Percentiles rank a stretch among this genome's conserved stretches.
Evolutionary conservation across 2,329 filamentous ascomycete species (phyloP).

Genomic region (Ophiostoma perfectum): DNA sequence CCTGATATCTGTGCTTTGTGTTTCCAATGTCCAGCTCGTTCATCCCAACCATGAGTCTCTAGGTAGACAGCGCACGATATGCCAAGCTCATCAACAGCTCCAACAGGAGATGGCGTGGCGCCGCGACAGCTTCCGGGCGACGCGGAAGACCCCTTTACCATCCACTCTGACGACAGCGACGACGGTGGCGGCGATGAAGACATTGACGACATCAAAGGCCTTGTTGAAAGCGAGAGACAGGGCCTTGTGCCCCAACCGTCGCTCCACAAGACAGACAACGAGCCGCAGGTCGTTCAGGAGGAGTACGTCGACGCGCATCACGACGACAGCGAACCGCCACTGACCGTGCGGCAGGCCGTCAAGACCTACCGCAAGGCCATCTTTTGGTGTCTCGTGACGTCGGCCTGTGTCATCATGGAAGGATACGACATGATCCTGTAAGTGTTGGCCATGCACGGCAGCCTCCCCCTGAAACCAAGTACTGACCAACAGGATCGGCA

Average conservation of each 20-base stretch:
- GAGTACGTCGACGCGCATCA: neutral
- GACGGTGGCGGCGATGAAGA: neutral
- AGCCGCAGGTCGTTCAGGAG: neutral
- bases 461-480: neutral
- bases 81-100: neutral
- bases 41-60: too few species aligned
- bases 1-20: neutral
- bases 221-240: neutral
- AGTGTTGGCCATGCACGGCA: neutral
- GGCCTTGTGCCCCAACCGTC: neutral
- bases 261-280: neutral
- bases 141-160: neutral
- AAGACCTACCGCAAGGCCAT: conserved; percentile 26
- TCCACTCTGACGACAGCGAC: neutral
- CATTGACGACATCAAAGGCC: neutral
- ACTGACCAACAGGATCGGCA: conserved; percentile 24
- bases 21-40: neutral
- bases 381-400: conserved; percentile 25
- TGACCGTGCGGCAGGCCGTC: conserved; percentile 28
- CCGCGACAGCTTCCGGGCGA: neutral
- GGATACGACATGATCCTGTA: conserved; percentile 29
- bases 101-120: neutral
- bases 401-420: conserved; percentile 28
- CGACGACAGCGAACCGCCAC: neutral
- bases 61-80: neutral